Percentiles rank a stretch among this genome's conserved stretches.
Evolutionary conservation across 1,139 yeast species (phyloP).

Genomic region (Pichia kudriavzevii): DNA sequence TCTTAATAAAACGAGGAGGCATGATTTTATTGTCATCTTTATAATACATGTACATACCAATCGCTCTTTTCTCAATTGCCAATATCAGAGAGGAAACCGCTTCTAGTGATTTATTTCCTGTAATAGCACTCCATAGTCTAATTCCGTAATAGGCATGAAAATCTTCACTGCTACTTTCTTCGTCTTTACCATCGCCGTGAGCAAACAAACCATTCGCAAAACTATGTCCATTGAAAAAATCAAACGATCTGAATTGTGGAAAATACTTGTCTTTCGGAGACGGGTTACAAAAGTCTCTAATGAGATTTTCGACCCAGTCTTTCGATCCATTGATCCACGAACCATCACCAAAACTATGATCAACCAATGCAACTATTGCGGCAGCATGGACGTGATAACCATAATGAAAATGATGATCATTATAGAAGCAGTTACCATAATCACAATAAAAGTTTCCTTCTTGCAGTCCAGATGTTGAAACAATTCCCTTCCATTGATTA

Average conservation of each 20-base stretch:
- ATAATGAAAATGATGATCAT: slow-evolving; percentile 79
- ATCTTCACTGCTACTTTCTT: slow-evolving; percentile 73
- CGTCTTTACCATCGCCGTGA: slow-evolving; percentile 73
- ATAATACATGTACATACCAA: slow-evolving; percentile 57
- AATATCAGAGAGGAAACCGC: slow-evolving; percentile 55
- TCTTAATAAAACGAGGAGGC: slow-evolving; percentile 48
- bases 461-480: slow-evolving; percentile 54
- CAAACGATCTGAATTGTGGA: slow-evolving; percentile 73
- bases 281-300: slow-evolving; percentile 70
- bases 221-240: slow-evolving; percentile 73
- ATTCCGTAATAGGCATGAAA: slow-evolving; percentile 67
- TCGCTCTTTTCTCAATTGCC: slow-evolving; percentile 48
- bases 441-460: slow-evolving; percentile 46
- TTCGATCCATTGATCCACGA: slow-evolving; percentile 46
- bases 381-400: slow-evolving; percentile 73
- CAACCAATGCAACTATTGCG: slow-evolving; percentile 55
- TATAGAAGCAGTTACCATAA: slow-evolving; percentile 71
- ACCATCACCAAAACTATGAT: slow-evolving; percentile 36
- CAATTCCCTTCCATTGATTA: slow-evolving; percentile 63
- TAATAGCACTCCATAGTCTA: slow-evolving; percentile 60
- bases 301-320: slow-evolving; percentile 50
- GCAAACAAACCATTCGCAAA: slow-evolving; percentile 75
- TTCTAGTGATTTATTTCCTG: slow-evolving; percentile 45
- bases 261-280: slow-evolving; percentile 45
- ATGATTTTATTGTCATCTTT: slow-evolving; percentile 43